Base-by-base conservation (phyloP, 2,329 filamentous ascomycete species). In the Claviceps digitariae region DNA sequence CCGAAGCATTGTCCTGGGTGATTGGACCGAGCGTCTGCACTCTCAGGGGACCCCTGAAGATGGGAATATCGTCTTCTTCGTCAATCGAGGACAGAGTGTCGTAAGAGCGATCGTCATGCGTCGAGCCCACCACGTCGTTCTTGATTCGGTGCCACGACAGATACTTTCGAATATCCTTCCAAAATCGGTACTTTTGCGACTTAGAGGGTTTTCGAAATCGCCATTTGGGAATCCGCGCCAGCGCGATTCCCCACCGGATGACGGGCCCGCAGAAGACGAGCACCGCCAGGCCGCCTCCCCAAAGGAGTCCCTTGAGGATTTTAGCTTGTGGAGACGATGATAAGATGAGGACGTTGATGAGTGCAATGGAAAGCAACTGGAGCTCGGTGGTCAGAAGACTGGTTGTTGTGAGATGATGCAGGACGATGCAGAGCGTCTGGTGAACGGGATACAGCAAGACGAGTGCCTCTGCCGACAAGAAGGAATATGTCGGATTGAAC, bases 151-250 rank as follows among this genome's bases (percentile, higher is more conserved):
- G 69, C 62, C 76, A 75, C 0, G 75, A 67, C 54, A 76, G 54
- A 59, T 57, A 69, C 59, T 58, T 73, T 62, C 54, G 70, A 65
- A 60, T 68, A 52, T 56, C 69, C 67, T 60, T 74, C 62, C 58
- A 73, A 51, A 59, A 65, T 57, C 56, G 66, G 61, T 38, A 63
- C 56, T 54, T 68, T 66, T 59, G 69, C 67, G 53, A 61, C 31
- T 63, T 64, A 1, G 70, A 66, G 20, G 75, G 70, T 53, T 83
- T 80, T 60, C 82, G 79, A 61, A 97, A 90, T 45, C 90, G 86
- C 89, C 91, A 96, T 61, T 83, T 89, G 2, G 93, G 93, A 20
- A 97, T 87, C 54, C 91, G 79, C 50, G 91, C 90, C 56, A 98
- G 72, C 27, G 84, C 79, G 52, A 97, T 85, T 47, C 87, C 90